Conservation (phyloP, 352 stramenopile species). For the Pythium aquatile region DNA sequence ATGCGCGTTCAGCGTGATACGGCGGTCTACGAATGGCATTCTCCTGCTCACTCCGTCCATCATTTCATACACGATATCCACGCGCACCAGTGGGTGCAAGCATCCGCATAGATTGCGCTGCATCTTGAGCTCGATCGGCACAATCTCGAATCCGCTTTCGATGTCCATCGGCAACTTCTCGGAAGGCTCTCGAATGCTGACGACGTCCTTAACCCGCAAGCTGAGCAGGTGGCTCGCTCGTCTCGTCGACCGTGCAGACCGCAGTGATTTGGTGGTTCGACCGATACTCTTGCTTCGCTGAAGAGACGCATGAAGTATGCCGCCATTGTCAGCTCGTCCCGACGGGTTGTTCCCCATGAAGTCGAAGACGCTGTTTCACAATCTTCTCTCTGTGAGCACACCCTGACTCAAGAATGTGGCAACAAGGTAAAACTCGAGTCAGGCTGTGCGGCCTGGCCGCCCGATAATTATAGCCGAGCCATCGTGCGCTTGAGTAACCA, state of each 20-base stretch:
- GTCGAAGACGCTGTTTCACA: neutral
- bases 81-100: slow-evolving; percentile 12
- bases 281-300: slow-evolving; percentile 5
- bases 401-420: too few relatives aligned
- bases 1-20: slow-evolving; percentile 12
- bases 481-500: too few relatives aligned
- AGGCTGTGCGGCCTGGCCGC: neutral
- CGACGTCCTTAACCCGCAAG: neutral
- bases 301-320: slow-evolving; percentile 14
- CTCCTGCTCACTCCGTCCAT: neutral
- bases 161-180: slow-evolving; percentile 17
- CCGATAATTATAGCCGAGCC: neutral
- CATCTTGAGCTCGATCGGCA: slow-evolving; percentile 23
- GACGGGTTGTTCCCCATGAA: slow-evolving; percentile 16
- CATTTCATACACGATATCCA: slow-evolving; percentile 17
- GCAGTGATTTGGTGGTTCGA: slow-evolving; percentile 4
- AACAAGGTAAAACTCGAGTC: neutral
- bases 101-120: slow-evolving; percentile 27
- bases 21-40: slow-evolving; percentile 15
- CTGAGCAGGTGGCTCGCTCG: slow-evolving; percentile 7
- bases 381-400: too few relatives aligned
- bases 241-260: slow-evolving; percentile 9
- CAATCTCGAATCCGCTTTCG: slow-evolving; percentile 15
- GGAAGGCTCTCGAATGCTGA: neutral
- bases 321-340: neutral